These are phyloP conservation scores for Rhizodiscina lignyota DNA, from an alignment of 495 filamentous ascomycete species.

Conservation along the genomic window DNA sequence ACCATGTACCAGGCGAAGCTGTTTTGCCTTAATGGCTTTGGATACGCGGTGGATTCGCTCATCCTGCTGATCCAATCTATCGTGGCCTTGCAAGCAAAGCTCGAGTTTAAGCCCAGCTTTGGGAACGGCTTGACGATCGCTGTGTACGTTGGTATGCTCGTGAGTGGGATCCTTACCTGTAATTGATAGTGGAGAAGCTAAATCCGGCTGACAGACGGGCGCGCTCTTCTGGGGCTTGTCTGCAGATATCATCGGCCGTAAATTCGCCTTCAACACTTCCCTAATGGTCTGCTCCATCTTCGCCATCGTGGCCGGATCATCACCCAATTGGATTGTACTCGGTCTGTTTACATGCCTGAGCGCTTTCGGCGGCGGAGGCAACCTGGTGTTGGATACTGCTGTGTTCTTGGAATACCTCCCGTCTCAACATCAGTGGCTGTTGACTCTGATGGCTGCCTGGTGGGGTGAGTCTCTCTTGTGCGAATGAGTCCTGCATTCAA, in stretches of 20 bases:
- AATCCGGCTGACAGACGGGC: too few species aligned
- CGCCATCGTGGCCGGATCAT: constrained; percentile 30
- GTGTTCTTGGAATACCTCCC: constrained; percentile 38
- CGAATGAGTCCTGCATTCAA: not conserved
- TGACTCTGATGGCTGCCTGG: constrained; percentile 33
- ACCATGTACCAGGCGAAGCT: constrained; percentile 53
- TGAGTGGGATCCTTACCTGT: too few species aligned
- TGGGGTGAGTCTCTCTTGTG: constrained; percentile 21
- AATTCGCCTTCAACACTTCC: constrained; percentile 35
- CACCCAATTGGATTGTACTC: constrained; percentile 31
- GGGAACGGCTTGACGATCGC: constrained; percentile 41
- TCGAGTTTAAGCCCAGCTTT: constrained; percentile 41
- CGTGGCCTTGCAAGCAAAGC: constrained; percentile 37
- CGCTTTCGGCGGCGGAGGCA: constrained; percentile 43
- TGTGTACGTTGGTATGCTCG: constrained; percentile 36
- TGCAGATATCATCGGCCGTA: constrained; percentile 36
- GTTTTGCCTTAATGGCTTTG: constrained; percentile 50
- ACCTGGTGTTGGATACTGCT: constrained; percentile 52
- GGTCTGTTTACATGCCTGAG: constrained; percentile 29
- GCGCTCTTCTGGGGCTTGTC: constrained; percentile 37
- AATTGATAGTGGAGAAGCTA: too few species aligned
- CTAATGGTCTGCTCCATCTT: constrained; percentile 32
- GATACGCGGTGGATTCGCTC: constrained; percentile 55
- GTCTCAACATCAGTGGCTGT: constrained; percentile 26
- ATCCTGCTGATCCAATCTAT: constrained; percentile 52